These are phyloP conservation scores for Nissolia schottii DNA, from an alignment of 306 rosid genomes.

Conservation along the genomic window DNA sequence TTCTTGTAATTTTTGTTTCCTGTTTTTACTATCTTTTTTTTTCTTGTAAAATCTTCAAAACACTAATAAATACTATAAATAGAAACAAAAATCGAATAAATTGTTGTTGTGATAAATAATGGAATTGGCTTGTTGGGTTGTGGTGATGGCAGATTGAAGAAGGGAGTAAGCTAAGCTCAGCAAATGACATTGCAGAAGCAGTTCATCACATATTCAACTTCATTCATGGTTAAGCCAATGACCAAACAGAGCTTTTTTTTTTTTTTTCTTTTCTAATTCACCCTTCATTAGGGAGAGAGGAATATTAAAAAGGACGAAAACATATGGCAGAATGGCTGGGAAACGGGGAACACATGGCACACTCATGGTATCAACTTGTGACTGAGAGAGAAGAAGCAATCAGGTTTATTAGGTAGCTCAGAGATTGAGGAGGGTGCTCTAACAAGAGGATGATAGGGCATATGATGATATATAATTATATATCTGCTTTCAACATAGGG, in stretches of 20 bases:
- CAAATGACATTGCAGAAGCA: conserved; percentile 70
- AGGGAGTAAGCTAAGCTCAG: conserved; percentile 65
- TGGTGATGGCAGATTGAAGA: conserved; percentile 79
- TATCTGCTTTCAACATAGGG: conserved; percentile 1
- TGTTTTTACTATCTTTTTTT: too few relatives aligned
- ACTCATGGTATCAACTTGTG: too few relatives aligned
- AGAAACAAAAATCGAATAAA: too few relatives aligned
- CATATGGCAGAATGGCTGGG: conserved; percentile 16
- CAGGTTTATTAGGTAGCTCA: conserved; percentile 27
- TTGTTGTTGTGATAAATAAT: conserved; percentile 1
- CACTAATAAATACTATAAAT: too few relatives aligned
- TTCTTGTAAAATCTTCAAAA: too few relatives aligned
- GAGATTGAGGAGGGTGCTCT: conserved; percentile 7
- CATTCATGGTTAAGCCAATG: conserved; percentile 47
- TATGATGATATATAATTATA: not conserved
- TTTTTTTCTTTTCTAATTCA: not conserved
- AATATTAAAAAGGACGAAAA: conserved; percentile 10
- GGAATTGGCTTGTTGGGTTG: conserved; percentile 3
- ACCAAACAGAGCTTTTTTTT: too few relatives aligned
- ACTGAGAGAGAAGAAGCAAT: too few relatives aligned
- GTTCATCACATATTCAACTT: conserved; percentile 65
- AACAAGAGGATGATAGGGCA: not conserved
- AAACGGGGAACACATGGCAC: conserved; percentile 44
- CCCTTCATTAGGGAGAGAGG: conserved; percentile 6
- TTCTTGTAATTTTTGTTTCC: too few relatives aligned